Conservation (phyloP, 768 basidiomycete species). For the Termitomyces heimii region DNA sequence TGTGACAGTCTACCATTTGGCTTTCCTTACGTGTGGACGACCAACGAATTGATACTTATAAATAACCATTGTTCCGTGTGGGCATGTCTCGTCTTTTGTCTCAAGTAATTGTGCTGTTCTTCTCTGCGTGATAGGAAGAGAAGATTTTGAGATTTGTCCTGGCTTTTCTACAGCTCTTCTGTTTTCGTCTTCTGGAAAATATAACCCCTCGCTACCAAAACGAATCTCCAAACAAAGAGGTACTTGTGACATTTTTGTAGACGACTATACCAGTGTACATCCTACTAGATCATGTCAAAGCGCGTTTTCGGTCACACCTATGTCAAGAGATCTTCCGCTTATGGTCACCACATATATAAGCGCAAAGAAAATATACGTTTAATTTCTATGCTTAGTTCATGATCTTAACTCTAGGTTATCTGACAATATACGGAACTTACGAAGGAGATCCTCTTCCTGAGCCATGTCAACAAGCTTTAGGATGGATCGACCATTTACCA, state of each 20-base stretch:
- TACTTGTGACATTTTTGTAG: no score
- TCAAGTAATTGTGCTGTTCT: not conserved
- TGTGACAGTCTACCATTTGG: not conserved
- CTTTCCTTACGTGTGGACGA: not conserved
- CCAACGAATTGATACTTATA: not conserved
- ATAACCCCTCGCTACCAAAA: not conserved
- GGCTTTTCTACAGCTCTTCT: not conserved
- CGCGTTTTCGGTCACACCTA: not conserved
- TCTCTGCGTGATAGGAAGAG: not conserved
- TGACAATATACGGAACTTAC: constrained; percentile 26
- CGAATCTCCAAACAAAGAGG: not conserved
- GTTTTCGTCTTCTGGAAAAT: no score
- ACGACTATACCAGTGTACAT: not conserved
- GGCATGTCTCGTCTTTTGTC: not conserved
- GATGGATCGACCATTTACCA: not conserved
- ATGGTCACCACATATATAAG: not conserved
- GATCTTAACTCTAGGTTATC: constrained; percentile 21
- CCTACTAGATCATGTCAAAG: not conserved
- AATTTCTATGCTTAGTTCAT: not conserved
- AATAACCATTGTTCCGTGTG: not conserved
- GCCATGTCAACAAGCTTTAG: not conserved
- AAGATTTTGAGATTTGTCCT: not conserved
- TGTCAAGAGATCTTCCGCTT: not conserved
- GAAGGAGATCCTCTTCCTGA: constrained; percentile 20
- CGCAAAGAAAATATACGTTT: not conserved